Base-by-base conservation (phyloP, 768 basidiomycete genomes). In the Cystobasidiopsis lactophilus region DNA sequence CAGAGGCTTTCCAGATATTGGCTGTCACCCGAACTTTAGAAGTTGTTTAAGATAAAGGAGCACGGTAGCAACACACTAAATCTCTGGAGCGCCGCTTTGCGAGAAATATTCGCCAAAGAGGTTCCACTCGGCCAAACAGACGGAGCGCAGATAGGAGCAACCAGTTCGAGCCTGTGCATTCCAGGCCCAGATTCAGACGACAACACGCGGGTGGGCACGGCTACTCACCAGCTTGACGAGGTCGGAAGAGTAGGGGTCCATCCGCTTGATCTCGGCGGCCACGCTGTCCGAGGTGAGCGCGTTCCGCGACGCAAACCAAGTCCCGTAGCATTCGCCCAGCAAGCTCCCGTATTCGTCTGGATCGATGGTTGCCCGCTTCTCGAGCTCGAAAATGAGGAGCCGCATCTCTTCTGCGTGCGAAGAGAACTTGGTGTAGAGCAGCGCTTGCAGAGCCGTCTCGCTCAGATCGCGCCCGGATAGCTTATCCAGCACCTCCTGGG, bases 1-100 rank as follows among this genome's bases (percentile, higher is more conserved):
- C 88, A 95, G 0, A 96, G 73, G 2, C 74, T 79, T 69, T 93
- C 88, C 23, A 98, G 73, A 67, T 85, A 95, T 55, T 77, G 73
- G 62, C 88, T 95, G 63, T 2, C 24, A 10, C 1, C n/a, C n/a
- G n/a, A n/a, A n/a, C n/a, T n/a, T n/a, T n/a, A n/a, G n/a, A n/a
- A n/a, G n/a, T n/a, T n/a, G n/a, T n/a, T 1, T 1, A 10, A 26
- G 13, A 24, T 13, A 29, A 26, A 16, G 27, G 44, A 3, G 24
- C 4, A 39, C n/a, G 24, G 14, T 43, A 43, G 19, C 7, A 23
- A 72, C 77, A 58, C 56, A 82, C 80, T 80, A 79, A 24, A 80
- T 67, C 33, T 72, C 69, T 14, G 80, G 75, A 62, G 84, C 85
- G 2, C 85, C 91, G 0, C 84, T 79, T 54, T 75, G 38, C 24